Conservation (phyloP, 345 rosid species). For the thale cress (Arabidopsis thaliana) region DNA sequence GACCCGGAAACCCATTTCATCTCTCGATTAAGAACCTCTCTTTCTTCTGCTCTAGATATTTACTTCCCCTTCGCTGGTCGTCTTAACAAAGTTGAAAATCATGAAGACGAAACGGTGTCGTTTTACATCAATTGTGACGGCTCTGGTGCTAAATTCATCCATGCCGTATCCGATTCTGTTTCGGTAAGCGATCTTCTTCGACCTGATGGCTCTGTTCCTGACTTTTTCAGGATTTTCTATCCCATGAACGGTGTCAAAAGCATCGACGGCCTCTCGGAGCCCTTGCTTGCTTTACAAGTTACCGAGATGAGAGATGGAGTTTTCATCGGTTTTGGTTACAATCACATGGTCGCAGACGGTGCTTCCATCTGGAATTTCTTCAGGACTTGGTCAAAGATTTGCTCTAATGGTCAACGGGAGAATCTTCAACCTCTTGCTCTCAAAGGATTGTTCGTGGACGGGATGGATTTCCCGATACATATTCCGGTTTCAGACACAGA, state of each 20-base stretch:
- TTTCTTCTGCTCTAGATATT: neutral
- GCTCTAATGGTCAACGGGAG: neutral
- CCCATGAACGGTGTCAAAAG: conserved; percentile 19
- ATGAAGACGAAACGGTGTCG: conserved; percentile 27
- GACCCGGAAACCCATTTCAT: conserved; percentile 4
- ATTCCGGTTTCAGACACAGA: conserved; percentile 39
- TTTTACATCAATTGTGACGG: conserved; percentile 23
- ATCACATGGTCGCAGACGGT: conserved; percentile 50
- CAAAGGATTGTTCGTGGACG: conserved; percentile 37
- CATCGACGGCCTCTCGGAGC: conserved; percentile 36
- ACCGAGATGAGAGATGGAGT: conserved; percentile 53
- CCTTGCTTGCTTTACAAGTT: conserved; percentile 52
- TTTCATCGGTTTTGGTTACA: conserved; percentile 47
- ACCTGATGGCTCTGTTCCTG: conserved; percentile 36
- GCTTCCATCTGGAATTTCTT: conserved; percentile 51
- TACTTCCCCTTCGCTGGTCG: conserved; percentile 31
- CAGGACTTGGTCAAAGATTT: conserved; percentile 55
- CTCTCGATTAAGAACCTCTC: conserved; percentile 3
- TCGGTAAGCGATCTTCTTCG: conserved; percentile 34
- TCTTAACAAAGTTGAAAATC: conserved; percentile 15
- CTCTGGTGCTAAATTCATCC: conserved; percentile 39
- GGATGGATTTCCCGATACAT: conserved; percentile 26
- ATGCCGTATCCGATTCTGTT: conserved; percentile 42
- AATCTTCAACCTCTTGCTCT: conserved; percentile 3
- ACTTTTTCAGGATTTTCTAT: conserved; percentile 35